Conservation (phyloP, 148 eudicot species). For the Fallopia convolvulus region DNA sequence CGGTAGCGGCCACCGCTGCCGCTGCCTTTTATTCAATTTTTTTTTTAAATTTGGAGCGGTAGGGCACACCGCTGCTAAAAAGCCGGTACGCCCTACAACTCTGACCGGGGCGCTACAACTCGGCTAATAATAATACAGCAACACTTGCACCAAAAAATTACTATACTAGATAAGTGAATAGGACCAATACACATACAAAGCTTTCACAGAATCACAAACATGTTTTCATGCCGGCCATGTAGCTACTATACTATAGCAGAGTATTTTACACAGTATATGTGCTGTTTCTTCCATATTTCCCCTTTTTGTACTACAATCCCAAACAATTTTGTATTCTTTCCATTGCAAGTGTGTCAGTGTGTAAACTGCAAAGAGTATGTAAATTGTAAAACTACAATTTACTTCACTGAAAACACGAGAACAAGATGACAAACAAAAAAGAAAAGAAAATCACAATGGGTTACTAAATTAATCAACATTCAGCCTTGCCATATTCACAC, state of each 20-base stretch:
- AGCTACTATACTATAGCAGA: background rate
- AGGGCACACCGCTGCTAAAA: too few relatives aligned
- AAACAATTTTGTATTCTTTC: background rate
- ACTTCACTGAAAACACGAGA: background rate
- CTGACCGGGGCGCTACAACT: too few relatives aligned
- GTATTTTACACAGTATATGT: background rate
- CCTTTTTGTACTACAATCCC: background rate
- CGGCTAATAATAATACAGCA: background rate
- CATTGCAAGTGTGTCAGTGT: background rate
- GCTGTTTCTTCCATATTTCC: background rate
- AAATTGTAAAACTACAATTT: background rate
- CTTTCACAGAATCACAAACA: background rate
- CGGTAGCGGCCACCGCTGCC: too few relatives aligned
- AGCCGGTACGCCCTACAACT: too few relatives aligned
- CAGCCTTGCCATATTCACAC: conserved; percentile 1
- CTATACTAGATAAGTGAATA: background rate
- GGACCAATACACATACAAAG: background rate
- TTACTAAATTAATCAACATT: conserved; percentile 1
- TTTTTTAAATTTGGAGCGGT: too few relatives aligned
- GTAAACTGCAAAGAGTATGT: background rate
- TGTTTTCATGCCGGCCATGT: background rate
- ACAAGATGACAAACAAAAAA: background rate
- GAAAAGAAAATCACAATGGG: background rate
- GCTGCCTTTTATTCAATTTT: too few relatives aligned
- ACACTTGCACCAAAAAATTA: background rate